These are phyloP conservation scores for Phaeosphaeriaceae sp. DNA, from an alignment of 2,329 filamentous ascomycete species.

Conservation along the genomic window DNA sequence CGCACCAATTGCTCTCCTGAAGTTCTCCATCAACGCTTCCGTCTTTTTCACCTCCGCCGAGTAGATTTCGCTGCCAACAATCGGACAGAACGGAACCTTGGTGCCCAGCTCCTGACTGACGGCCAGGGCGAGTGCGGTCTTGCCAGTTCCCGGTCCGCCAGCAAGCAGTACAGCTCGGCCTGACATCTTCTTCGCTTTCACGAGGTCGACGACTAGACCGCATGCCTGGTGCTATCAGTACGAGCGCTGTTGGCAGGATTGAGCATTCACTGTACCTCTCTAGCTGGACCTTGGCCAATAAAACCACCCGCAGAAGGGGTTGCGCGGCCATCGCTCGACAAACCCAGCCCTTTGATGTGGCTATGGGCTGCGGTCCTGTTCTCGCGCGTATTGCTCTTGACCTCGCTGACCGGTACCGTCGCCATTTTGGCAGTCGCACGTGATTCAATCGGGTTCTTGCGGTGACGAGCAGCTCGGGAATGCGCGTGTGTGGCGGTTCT, in stretches of 20 bases:
- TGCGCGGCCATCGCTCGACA: slow-evolving; percentile 82
- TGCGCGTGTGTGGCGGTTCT: slow-evolving; percentile 1
- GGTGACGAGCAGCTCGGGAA: background rate
- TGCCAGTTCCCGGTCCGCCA: slow-evolving; percentile 91
- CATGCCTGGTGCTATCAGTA: slow-evolving; percentile 69
- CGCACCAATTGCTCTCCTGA: slow-evolving; percentile 88
- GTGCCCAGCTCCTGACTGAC: slow-evolving; percentile 97
- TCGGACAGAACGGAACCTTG: slow-evolving; percentile 97
- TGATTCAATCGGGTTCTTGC: slow-evolving; percentile 6
- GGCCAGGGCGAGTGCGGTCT: slow-evolving; percentile 93
- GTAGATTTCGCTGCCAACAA: slow-evolving; percentile 97
- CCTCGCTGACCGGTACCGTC: slow-evolving; percentile 69
- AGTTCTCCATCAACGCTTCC: slow-evolving; percentile 99
- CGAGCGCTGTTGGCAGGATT: background rate
- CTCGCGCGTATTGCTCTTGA: slow-evolving; percentile 92
- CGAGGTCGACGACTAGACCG: slow-evolving; percentile 93
- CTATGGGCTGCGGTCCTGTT: slow-evolving; percentile 95
- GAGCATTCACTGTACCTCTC: slow-evolving; percentile 70
- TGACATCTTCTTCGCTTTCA: slow-evolving; percentile 96
- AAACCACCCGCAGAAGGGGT: slow-evolving; percentile 78
- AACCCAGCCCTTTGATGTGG: slow-evolving; percentile 93
- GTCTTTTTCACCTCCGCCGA: slow-evolving; percentile 99
- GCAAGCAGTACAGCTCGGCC: slow-evolving; percentile 92
- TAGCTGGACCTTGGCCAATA: slow-evolving; percentile 83
- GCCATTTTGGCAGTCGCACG: slow-evolving; percentile 37